Evolutionary conservation across 2,329 filamentous ascomycete genomes (phyloP), one percentile per base, ranked within the genome.

Genomic region (Phoma sp.): DNA sequence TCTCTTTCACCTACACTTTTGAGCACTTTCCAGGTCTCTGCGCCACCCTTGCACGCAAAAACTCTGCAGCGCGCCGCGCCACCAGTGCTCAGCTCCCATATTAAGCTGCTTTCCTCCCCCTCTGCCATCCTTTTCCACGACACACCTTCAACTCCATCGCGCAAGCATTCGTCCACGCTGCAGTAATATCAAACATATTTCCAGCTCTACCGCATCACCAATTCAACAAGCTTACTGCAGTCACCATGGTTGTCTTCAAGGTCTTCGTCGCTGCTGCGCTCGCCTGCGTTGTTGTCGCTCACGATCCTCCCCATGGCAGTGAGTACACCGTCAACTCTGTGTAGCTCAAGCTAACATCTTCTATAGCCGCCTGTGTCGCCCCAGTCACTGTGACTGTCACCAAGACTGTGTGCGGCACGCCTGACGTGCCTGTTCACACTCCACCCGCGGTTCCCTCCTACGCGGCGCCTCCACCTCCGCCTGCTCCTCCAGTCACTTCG

Each of bases 171-270:
- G 51, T 60, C 60, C 62, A 58, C 54, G 54, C 53, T 62, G 57
- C 64, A 69, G 63, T 58, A 49, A 47, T 62, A 54, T 36, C 18
- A 14, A 54, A 54, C 51, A 54, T 54, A 54, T 33, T 49, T 42
- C 40, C 55, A 64, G 61, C 62, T 61, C 61, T 62, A 65, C 47
- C 47, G 20, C 43, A 60, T 60, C 48, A 43, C 49, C 60, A 62
- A 61, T 36, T 50, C 38, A 29, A 38, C 36, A 38, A 55, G 53
- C 42, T 43, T 53, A 61, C 51, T 46, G 40, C 54, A 53, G 45
- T 58, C 62, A 67, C 38, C 47, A 71, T 69, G 68, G 50, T 67
- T 56, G 60, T 55, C 34, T 62, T 61, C 60, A 71, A 66, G 64
- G 7, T 68, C 50, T 45, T 67, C 40, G 59, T 59, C 33, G 51